Evolutionary conservation across 1,139 yeast species (phyloP).

Genomic region (Yamadazyma kanchanaburiensis): DNA sequence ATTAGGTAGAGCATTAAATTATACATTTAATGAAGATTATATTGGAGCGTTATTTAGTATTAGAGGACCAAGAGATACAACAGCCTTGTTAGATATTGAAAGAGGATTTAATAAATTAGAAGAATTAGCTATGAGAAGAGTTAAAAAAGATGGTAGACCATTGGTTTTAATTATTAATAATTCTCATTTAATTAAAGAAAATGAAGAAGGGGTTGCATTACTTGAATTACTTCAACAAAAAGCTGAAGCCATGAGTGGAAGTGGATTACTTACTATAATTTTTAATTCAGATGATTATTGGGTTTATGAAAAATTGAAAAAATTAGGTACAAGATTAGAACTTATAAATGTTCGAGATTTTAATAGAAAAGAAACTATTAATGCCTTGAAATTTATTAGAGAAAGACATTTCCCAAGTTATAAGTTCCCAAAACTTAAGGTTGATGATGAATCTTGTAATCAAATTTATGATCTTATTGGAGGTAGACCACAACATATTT

Average conservation of each 20-base stretch:
- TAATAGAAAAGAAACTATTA: conserved; percentile 51
- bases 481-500: conserved; percentile 80
- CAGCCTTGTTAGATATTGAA: conserved; percentile 78
- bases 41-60: conserved; percentile 81
- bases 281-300: conserved; percentile 86
- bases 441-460: conserved; percentile 41
- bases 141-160: conserved; percentile 44
- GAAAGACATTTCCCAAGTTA: conserved; percentile 34
- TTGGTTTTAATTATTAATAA: conserved; percentile 69
- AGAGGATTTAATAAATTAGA: conserved; percentile 77
- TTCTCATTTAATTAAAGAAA: conserved; percentile 71
- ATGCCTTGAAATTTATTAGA: conserved; percentile 56
- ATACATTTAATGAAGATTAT: conserved; percentile 75
- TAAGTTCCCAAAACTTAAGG: conserved; percentile 31
- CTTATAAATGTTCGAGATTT: conserved; percentile 71
- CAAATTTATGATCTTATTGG: conserved; percentile 70
- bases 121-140: conserved; percentile 60
- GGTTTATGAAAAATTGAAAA: conserved; percentile 76
- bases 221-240: conserved; percentile 81
- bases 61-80: conserved; percentile 82
- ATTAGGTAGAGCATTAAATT: conserved; percentile 72
- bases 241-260: conserved; percentile 74
- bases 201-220: conserved; percentile 65
- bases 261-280: conserved; percentile 71
- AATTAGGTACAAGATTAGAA: conserved; percentile 71